These are phyloP conservation scores for Dovyalis caffra DNA, from an alignment of 345 rosid genomes.

Conservation along the genomic window DNA sequence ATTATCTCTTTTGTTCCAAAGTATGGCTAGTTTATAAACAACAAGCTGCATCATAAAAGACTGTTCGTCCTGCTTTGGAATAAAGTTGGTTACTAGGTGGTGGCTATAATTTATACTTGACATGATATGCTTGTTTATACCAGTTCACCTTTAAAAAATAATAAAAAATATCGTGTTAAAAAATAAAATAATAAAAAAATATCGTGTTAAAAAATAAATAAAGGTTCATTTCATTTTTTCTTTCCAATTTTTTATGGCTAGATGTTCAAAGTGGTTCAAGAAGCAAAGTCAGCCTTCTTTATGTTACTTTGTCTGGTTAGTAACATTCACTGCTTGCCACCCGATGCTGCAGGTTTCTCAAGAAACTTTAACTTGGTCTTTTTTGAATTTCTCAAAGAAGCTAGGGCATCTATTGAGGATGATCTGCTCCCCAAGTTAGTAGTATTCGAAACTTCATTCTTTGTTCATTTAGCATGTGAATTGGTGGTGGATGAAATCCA, in stretches of 20 bases:
- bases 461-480: too few species aligned
- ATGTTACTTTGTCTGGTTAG: background rate
- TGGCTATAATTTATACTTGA: constrained; percentile 11
- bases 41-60: constrained; percentile 5
- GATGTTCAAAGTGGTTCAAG: too few species aligned
- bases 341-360: background rate
- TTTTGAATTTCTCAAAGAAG: background rate
- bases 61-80: background rate
- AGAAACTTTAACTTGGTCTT: too few species aligned
- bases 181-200: too few species aligned
- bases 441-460: too few species aligned
- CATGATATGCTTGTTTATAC: background rate
- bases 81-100: constrained; percentile 20
- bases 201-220: too few species aligned
- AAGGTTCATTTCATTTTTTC: too few species aligned
- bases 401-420: background rate
- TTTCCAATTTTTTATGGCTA: too few species aligned
- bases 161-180: too few species aligned
- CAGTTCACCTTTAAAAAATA: background rate
- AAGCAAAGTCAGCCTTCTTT: background rate
- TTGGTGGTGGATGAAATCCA: too few species aligned
- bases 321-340: background rate
- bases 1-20: constrained; percentile 4
- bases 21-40: constrained; percentile 2
- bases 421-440: background rate